Conservation (phyloP, 495 filamentous ascomycete species). For the Lepidopterella palustris region DNA sequence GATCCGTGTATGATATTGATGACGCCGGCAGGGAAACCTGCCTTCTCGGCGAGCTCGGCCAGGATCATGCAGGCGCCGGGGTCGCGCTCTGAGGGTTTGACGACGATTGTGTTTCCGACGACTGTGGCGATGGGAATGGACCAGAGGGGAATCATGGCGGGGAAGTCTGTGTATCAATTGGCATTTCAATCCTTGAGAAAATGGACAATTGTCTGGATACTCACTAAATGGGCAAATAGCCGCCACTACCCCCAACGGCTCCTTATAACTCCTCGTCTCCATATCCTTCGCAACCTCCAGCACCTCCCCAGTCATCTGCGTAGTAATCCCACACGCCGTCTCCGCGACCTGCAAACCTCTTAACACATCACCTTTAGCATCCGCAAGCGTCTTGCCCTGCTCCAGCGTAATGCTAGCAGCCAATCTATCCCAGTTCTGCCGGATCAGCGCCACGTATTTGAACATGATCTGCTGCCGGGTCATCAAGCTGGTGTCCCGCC, state of each 20-base stretch:
- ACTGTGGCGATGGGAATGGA: conserved; percentile 91
- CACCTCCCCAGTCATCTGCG: conserved; percentile 87
- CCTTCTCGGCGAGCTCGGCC: conserved; percentile 82
- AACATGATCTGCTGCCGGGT: conserved; percentile 94
- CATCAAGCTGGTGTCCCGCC: conserved; percentile 79
- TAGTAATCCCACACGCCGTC: conserved; percentile 89
- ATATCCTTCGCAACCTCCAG: conserved; percentile 98
- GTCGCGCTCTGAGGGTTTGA: conserved; percentile 97
- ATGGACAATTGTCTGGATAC: conserved; percentile 33
- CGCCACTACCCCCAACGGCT: conserved; percentile 90
- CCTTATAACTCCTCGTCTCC: conserved; percentile 90
- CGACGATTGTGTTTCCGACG: conserved; percentile 86
- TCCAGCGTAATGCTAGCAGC: conserved; percentile 95
- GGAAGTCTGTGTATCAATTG: conserved; percentile 65
- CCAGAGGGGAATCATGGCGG: conserved; percentile 99
- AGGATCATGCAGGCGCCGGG: conserved; percentile 98
- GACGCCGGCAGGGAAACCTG: conserved; percentile 89
- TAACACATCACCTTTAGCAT: conserved; percentile 92
- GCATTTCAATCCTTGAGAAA: background rate
- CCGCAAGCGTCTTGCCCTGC: conserved; percentile 97
- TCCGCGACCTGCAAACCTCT: conserved; percentile 95
- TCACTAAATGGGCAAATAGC: conserved; percentile 98
- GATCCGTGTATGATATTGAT: conserved; percentile 92
- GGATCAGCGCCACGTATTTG: conserved; percentile 83
- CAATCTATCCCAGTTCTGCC: conserved; percentile 90